Conservation (phyloP, 2,329 filamentous ascomycete genomes). For the Xylariaceae sp. region DNA sequence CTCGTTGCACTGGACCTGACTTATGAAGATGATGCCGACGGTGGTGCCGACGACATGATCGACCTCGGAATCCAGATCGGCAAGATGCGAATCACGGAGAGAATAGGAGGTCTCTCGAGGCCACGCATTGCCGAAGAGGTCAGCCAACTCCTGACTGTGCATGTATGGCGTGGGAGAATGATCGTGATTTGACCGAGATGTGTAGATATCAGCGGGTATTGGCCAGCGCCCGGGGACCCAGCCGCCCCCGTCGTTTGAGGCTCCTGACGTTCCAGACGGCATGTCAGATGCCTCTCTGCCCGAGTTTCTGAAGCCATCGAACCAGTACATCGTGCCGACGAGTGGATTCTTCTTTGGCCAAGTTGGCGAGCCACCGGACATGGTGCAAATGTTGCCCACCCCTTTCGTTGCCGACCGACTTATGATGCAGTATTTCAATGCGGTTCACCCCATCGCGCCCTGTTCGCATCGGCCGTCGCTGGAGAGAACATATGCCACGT, state of each 20-base stretch:
- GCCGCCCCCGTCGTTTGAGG: conserved; percentile 6
- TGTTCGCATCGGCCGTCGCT: conserved; percentile 67
- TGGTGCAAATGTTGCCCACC: conserved; percentile 62
- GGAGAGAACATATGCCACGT: conserved; percentile 59
- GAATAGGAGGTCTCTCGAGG: conserved; percentile 69
- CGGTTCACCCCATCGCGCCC: conserved; percentile 67
- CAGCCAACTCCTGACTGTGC: conserved; percentile 22
- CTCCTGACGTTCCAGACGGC: conserved; percentile 19
- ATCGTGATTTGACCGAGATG: conserved; percentile 6
- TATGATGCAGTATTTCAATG: conserved; percentile 63
- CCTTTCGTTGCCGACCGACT: conserved; percentile 58
- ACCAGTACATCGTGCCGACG: conserved; percentile 65
- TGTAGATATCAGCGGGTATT: conserved; percentile 37
- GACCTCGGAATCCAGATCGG: conserved; percentile 72
- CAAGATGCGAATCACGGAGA: conserved; percentile 70
- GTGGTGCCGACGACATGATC: conserved; percentile 57
- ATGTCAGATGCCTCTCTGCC: conserved; percentile 34
- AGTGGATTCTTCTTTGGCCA: conserved; percentile 66
- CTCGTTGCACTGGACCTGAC: conserved; percentile 63
- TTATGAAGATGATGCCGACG: conserved; percentile 63
- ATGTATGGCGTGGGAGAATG: conserved; percentile 1
- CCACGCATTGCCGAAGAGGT: conserved; percentile 71
- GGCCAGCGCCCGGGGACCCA: conserved; percentile 22
- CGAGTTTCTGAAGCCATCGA: conserved; percentile 62
- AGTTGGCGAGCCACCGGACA: conserved; percentile 43